A percentile compares a stretch with the other conserved stretches of the same genome.
Conservation (phyloP, 208 protist species). For the Trypanosoma conorhini region DNA sequence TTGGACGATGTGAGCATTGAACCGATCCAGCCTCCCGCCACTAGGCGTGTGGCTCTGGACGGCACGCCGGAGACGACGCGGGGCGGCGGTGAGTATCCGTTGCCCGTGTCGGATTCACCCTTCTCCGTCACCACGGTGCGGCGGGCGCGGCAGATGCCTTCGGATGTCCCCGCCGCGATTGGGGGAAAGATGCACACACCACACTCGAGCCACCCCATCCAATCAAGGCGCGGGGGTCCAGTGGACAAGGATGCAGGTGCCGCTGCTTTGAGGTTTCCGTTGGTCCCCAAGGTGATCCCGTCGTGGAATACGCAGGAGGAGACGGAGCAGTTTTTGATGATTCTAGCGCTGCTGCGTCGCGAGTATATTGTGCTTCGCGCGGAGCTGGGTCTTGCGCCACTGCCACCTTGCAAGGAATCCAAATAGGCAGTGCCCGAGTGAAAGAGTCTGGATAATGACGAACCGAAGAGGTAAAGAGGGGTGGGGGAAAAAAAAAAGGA, state of each 20-base stretch:
- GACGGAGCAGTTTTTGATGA: slow-evolving; percentile 61
- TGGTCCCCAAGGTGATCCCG: slow-evolving; percentile 55
- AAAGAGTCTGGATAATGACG: neutral
- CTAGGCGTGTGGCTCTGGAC: slow-evolving; percentile 12
- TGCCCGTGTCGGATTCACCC: slow-evolving; percentile 18
- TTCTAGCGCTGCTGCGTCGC: slow-evolving; percentile 47
- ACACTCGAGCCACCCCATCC: neutral
- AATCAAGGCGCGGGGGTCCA: slow-evolving; percentile 7
- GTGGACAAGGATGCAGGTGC: slow-evolving; percentile 3
- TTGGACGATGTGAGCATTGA: slow-evolving; percentile 72
- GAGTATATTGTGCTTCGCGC: slow-evolving; percentile 18
- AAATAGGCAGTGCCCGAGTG: neutral
- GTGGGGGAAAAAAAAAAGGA: slow-evolving; percentile 7
- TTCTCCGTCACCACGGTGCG: slow-evolving; percentile 56
- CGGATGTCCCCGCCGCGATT: slow-evolving; percentile 1
- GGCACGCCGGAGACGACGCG: slow-evolving; percentile 6
- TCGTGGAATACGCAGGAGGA: slow-evolving; percentile 69
- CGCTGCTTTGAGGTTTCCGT: neutral
- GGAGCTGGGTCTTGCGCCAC: neutral
- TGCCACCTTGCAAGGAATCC: neutral
- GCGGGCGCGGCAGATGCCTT: slow-evolving; percentile 21
- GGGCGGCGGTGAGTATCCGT: slow-evolving; percentile 10
- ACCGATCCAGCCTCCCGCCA: slow-evolving; percentile 43
- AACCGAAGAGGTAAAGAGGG: neutral
- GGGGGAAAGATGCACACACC: slow-evolving; percentile 9